phyloP scores from a whole-genome alignment of 2,329 filamentous ascomycete species.

The Cordyceps javanica region DNA sequence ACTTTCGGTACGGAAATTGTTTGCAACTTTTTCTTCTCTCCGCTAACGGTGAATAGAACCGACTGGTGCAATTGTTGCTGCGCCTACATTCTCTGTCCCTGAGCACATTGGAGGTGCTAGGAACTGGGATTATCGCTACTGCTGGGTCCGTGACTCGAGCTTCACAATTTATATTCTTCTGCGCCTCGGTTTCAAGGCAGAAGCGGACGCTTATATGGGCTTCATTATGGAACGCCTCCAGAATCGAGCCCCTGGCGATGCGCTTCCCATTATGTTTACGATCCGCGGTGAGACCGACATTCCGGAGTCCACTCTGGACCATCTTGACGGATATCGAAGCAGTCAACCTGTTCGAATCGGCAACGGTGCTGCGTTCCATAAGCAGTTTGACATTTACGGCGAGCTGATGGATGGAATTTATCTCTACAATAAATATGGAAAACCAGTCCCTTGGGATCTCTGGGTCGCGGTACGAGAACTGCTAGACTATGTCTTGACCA shows the following conservation, averaged over 20 bases:
- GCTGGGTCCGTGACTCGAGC: conserved; percentile 70
- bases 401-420: conserved; percentile 74
- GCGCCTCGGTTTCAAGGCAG: conserved; percentile 66
- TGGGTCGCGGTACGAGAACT: conserved; percentile 67
- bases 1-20: conserved; percentile 44
- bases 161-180: conserved; percentile 75
- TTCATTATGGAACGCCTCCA: conserved; percentile 67
- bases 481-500: conserved; percentile 62
- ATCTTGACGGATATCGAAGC: conserved; percentile 66
- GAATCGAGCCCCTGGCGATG: conserved; percentile 53
- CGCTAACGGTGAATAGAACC: conserved; percentile 44
- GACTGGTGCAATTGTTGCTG: conserved; percentile 69
- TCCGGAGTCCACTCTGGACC: conserved; percentile 60
- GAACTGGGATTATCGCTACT: conserved; percentile 71
- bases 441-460: conserved; percentile 69
- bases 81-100: conserved; percentile 71
- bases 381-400: conserved; percentile 74
- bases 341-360: conserved; percentile 70
- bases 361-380: conserved; percentile 70
- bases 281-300: conserved; percentile 71
- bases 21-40: background rate
- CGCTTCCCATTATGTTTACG: conserved; percentile 75
- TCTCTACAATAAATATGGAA: conserved; percentile 73
- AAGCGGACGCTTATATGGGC: conserved; percentile 72
- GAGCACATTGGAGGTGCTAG: conserved; percentile 64